Conservation (phyloP, 2,329 filamentous ascomycete species). For the Pyrenochaeta sp. region DNA sequence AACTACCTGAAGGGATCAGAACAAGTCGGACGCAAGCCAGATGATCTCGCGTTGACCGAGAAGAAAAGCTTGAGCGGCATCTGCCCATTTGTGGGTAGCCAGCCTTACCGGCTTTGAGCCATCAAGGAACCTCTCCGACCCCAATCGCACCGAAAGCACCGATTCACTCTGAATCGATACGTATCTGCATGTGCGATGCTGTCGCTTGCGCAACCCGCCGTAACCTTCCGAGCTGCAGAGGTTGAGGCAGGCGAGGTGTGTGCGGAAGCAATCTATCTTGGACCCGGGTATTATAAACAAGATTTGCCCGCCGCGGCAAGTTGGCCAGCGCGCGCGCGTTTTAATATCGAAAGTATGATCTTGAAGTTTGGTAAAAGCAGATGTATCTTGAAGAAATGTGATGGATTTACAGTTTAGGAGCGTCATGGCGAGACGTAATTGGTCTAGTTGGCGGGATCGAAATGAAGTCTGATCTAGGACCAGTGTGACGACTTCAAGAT, state of each 20-base stretch:
- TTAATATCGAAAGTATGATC: conserved; percentile 16
- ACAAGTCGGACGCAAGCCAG: conserved; percentile 16
- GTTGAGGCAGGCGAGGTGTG: conserved; percentile 4
- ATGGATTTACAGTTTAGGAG: not conserved
- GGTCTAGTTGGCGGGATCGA: too few species aligned
- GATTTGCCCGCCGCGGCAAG: conserved; percentile 17
- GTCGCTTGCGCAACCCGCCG: conserved; percentile 4
- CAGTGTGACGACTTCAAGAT: too few species aligned
- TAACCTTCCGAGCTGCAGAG: not conserved
- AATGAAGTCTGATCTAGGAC: too few species aligned
- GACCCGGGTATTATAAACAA: conserved; percentile 37
- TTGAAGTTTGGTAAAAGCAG: not conserved
- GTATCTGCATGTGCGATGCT: not conserved
- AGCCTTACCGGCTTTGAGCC: too few species aligned
- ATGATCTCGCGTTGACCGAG: conserved; percentile 6
- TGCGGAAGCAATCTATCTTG: conserved; percentile 24
- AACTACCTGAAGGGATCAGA: not conserved
- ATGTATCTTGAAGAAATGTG: conserved; percentile 1
- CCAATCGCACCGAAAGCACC: too few species aligned
- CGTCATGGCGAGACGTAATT: not conserved
- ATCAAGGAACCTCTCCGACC: too few species aligned
- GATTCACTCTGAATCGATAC: not conserved
- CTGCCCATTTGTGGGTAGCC: too few species aligned
- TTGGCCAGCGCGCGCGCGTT: conserved; percentile 9
- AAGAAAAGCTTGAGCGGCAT: not conserved